Evolutionary conservation across 2,329 filamentous ascomycete genomes (phyloP).

Genomic region (Fusarium newnesense): DNA sequence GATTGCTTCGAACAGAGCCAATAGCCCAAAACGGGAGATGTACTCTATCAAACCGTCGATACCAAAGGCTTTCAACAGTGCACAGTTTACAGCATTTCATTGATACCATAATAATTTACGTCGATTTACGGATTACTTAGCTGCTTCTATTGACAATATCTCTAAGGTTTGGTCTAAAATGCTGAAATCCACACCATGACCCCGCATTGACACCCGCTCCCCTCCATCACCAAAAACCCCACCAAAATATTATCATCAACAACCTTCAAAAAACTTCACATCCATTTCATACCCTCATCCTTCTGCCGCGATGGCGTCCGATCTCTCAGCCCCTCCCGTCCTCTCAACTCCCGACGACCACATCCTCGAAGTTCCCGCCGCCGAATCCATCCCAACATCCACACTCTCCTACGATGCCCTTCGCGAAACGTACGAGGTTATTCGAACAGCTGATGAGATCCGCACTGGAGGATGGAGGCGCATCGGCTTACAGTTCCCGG

Average conservation of each 20-base stretch:
- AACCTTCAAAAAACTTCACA: conserved; percentile 14
- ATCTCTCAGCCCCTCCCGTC: conserved; percentile 65
- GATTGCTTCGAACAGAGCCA: background rate
- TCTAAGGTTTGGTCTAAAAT: background rate
- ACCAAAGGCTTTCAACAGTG: fast-evolving
- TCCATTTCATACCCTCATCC: background rate
- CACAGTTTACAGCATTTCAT: no score
- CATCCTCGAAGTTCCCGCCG: conserved; percentile 63
- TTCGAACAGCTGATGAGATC: conserved; percentile 81
- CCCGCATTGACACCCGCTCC: conserved; percentile 46
- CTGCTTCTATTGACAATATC: no score
- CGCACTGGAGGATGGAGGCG: conserved; percentile 75
- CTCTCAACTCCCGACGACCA: conserved; percentile 73
- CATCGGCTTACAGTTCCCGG: conserved; percentile 94
- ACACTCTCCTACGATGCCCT: conserved; percentile 73
- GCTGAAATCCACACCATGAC: conserved; percentile 23
- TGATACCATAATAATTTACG: no score
- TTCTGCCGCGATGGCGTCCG: conserved; percentile 54
- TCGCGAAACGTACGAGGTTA: conserved; percentile 82
- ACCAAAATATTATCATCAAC: conserved; percentile 35
- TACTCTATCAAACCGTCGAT: no score
- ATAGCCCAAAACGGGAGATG: background rate
- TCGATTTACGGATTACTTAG: background rate
- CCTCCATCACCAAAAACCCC: conserved; percentile 29
- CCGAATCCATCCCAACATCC: conserved; percentile 47